Conservation (phyloP, 441 rosid species). For the Melastoma candidum region DNA sequence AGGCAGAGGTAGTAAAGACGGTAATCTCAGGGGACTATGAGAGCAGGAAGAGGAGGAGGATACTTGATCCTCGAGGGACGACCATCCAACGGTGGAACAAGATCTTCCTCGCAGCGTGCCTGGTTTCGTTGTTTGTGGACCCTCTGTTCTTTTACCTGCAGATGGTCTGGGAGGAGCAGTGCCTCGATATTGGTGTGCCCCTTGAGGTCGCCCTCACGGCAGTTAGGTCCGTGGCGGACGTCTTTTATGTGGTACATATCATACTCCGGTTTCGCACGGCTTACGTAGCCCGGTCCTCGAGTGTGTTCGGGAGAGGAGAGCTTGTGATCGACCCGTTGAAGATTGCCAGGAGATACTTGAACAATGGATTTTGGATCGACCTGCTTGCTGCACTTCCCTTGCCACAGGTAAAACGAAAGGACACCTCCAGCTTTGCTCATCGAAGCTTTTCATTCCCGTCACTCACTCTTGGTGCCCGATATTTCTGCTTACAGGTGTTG, state of each 20-base stretch:
- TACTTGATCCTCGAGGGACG: conserved; percentile 14
- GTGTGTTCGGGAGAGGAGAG: conserved; percentile 14
- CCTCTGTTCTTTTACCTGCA: conserved; percentile 17
- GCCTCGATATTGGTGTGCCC: conserved; percentile 8
- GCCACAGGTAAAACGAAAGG: conserved; percentile 10
- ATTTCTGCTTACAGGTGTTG: conserved; percentile 9
- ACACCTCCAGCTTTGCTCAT: neutral
- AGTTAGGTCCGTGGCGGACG: conserved; percentile 6
- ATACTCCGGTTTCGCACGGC: conserved; percentile 12
- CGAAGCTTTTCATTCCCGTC: neutral
- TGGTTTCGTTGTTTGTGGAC: conserved; percentile 14
- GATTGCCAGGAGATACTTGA: conserved; percentile 5
- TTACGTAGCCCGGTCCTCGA: conserved; percentile 14
- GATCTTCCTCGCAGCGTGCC: conserved; percentile 15
- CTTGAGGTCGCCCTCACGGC: conserved; percentile 12
- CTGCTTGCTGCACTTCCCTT: conserved; percentile 11
- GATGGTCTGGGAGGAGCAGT: conserved; percentile 9
- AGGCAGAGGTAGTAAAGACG: conserved; percentile 5
- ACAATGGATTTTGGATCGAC: conserved; percentile 13
- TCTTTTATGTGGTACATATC: conserved; percentile 12
- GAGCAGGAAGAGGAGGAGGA: conserved; percentile 7
- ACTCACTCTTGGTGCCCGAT: neutral
- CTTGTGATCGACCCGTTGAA: conserved; percentile 10
- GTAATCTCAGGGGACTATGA: conserved; percentile 16
- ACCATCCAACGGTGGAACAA: conserved; percentile 16